Percentiles rank a stretch among this genome's conserved stretches.
These are phyloP conservation scores for Letharia lupina DNA, from an alignment of 495 filamentous ascomycete genomes.

Conservation along the genomic window DNA sequence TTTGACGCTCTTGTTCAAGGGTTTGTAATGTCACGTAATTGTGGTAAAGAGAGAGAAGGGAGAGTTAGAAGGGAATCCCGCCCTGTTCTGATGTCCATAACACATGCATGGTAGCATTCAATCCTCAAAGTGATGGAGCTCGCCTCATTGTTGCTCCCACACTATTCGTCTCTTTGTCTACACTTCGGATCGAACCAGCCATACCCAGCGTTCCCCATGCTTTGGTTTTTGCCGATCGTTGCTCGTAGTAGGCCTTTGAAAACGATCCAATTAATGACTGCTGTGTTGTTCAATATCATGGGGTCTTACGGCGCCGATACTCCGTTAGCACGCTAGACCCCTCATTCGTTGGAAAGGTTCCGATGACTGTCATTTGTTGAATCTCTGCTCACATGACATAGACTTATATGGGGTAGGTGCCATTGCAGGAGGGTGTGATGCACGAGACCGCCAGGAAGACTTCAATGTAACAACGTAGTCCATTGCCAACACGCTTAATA, in stretches of 20 bases:
- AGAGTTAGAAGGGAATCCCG: neutral
- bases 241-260: neutral
- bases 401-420: neutral
- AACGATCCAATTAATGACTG: neutral
- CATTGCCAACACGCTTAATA: neutral
- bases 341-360: neutral
- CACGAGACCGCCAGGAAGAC: neutral
- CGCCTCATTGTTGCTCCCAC: neutral
- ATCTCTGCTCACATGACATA: neutral
- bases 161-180: neutral
- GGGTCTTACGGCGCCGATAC: neutral
- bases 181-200: neutral
- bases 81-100: neutral
- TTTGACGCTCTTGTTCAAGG: neutral
- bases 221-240: neutral
- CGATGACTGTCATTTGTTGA: neutral
- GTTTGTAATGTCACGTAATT: neutral
- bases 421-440: neutral
- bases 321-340: neutral
- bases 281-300: neutral
- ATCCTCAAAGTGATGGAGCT: neutral
- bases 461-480: neutral
- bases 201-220: neutral
- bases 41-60: neutral
- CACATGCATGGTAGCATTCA: neutral